A percentile compares a stretch with the other conserved stretches of the same genome.
Evolutionary conservation across 148 eudicot genomes (phyloP).

Genomic region (Amaranthus palmeri): DNA sequence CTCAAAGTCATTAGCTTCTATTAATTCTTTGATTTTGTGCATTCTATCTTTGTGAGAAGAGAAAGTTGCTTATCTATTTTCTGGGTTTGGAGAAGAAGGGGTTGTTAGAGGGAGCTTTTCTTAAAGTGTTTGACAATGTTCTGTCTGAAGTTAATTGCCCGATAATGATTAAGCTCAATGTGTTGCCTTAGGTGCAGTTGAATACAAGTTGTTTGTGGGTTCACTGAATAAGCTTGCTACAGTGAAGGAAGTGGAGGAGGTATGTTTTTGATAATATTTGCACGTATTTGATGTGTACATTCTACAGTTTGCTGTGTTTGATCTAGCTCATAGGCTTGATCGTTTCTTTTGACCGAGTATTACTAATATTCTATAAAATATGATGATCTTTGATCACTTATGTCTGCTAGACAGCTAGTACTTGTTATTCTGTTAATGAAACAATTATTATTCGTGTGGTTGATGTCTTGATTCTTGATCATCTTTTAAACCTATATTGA

Average conservation of each 20-base stretch:
- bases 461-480: no score
- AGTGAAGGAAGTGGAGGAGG: slow-evolving; percentile 94
- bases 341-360: not conserved
- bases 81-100: not conserved
- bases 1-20: not conserved
- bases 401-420: no score
- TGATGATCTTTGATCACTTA: no score
- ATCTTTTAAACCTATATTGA: no score
- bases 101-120: not conserved
- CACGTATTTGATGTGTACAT: not conserved
- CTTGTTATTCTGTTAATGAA: no score
- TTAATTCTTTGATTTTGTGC: not conserved
- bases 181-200: slow-evolving; percentile 59
- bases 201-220: slow-evolving; percentile 90
- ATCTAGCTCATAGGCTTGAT: not conserved
- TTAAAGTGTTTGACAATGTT: not conserved
- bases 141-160: not conserved
- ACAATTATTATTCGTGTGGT: no score
- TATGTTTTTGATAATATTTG: slow-evolving; percentile 21
- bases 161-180: slow-evolving; percentile 18
- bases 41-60: no score
- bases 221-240: slow-evolving; percentile 80
- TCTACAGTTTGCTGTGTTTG: not conserved
- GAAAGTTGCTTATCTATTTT: not conserved
- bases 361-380: no score